phyloP scores from a whole-genome alignment of 129 eudicot genomes.

The Heracleum sosnowskyi region DNA sequence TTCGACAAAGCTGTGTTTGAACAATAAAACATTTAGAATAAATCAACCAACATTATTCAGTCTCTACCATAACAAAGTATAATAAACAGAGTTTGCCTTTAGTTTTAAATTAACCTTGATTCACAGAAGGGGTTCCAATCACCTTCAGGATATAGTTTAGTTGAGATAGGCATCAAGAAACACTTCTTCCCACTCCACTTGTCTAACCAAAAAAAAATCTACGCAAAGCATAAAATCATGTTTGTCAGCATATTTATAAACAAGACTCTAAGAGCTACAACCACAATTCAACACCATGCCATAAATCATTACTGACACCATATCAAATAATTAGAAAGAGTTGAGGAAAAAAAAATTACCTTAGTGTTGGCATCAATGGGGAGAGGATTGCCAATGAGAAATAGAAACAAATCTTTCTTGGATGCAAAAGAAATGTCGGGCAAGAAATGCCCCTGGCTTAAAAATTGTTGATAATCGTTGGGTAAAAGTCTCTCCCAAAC shows the following conservation, averaged over 20 bases:
- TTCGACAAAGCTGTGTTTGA: neutral
- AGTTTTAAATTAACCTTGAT: neutral
- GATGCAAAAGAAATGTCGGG: slow-evolving; percentile 10
- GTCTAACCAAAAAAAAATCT: neutral
- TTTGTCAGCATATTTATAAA: neutral
- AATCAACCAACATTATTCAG: too few relatives aligned
- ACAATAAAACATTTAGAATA: neutral
- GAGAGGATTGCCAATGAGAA: slow-evolving; percentile 37
- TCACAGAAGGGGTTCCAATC: too few relatives aligned
- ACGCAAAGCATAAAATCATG: neutral
- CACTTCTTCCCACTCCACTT: neutral
- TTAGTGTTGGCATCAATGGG: slow-evolving; percentile 33
- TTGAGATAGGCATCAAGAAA: neutral
- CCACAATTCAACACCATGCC: neutral
- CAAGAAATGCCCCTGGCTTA: slow-evolving; percentile 16
- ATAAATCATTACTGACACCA: neutral
- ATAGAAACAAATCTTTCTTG: slow-evolving; percentile 37
- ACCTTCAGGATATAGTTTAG: neutral
- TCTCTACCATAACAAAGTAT: too few relatives aligned
- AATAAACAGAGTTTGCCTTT: neutral
- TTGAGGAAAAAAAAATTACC: slow-evolving; percentile 20
- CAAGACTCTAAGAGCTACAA: neutral
- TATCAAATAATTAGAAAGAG: too few relatives aligned
- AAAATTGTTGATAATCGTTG: slow-evolving; percentile 31
- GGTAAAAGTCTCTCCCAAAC: slow-evolving; percentile 79